Evolutionary conservation across 2,329 filamentous ascomycete genomes (phyloP).

Genomic region (Penicillium hordei): DNA sequence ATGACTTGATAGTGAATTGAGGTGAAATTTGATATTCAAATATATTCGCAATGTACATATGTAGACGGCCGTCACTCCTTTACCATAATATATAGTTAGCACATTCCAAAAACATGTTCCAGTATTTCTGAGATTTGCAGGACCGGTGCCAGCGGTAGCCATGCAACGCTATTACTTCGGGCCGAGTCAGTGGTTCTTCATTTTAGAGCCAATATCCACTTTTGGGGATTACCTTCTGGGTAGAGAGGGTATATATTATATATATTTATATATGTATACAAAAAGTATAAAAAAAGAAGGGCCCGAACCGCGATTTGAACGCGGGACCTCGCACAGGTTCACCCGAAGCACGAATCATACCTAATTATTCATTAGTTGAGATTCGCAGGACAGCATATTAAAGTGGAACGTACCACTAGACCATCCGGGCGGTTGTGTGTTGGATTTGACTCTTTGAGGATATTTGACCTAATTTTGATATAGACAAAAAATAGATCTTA

Average conservation of each 20-base stretch:
- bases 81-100: not conserved
- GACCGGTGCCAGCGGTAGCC: not conserved
- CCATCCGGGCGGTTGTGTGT: not conserved
- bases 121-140: conserved; percentile 33
- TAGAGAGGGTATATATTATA: too few species aligned
- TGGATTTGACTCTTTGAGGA: accelerated
- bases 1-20: not conserved
- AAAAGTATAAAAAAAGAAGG: not conserved
- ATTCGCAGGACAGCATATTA: not conserved
- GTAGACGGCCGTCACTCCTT: not conserved
- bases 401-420: conserved; percentile 1
- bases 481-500: not conserved
- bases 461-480: accelerated
- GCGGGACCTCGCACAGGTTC: conserved; percentile 3
- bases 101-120: not conserved
- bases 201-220: conserved; percentile 8
- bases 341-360: conserved; percentile 4
- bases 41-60: too few species aligned
- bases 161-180: not conserved
- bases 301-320: conserved; percentile 5
- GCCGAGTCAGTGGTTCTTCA: conserved; percentile 2
- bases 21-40: not conserved
- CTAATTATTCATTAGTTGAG: not conserved
- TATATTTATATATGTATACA: too few species aligned
- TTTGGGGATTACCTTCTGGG: not conserved